Evolutionary conservation across 2,329 filamentous ascomycete species (phyloP).

Genomic region (Colletotrichum filicis): DNA sequence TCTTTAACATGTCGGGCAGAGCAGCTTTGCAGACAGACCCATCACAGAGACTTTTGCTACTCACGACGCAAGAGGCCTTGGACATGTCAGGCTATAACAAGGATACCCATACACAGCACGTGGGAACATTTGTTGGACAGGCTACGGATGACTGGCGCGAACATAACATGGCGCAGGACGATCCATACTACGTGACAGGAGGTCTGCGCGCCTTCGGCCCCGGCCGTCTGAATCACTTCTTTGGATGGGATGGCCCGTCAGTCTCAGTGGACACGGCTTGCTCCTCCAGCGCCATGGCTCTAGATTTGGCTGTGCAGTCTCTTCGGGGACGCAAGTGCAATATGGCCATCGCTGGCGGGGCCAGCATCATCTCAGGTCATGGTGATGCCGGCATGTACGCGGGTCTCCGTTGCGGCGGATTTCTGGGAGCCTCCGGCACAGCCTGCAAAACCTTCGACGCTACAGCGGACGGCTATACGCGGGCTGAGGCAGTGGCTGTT

Average conservation of each 20-base stretch:
- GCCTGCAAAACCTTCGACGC: constrained; percentile 5
- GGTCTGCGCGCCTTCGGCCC: constrained; percentile 44
- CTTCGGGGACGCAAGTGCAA: too few relatives aligned
- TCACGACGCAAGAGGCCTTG: not conserved
- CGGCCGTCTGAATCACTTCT: constrained; percentile 48
- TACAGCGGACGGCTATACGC: not conserved
- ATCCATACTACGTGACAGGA: constrained; percentile 51
- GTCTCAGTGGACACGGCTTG: constrained; percentile 53
- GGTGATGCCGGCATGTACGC: too few relatives aligned
- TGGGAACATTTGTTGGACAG: not conserved
- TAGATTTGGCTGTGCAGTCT: not conserved
- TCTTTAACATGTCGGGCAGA: constrained; percentile 4
- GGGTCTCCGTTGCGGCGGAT: too few relatives aligned
- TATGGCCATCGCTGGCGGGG: too few relatives aligned
- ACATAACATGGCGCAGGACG: constrained; percentile 49
- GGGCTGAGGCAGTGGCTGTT: not conserved
- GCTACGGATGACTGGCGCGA: constrained; percentile 38
- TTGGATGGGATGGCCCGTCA: constrained; percentile 51
- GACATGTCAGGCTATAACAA: constrained; percentile 1
- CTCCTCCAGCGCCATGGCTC: constrained; percentile 45
- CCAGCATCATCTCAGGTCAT: too few relatives aligned
- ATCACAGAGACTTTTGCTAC: not conserved
- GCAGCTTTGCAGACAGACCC: not conserved
- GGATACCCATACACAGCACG: too few relatives aligned
- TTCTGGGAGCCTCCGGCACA: not conserved